A percentile compares a stretch with the other conserved stretches of the same genome.
phyloP scores from a whole-genome alignment of 108 stramenopile species.

The Conticribra guillardii region DNA sequence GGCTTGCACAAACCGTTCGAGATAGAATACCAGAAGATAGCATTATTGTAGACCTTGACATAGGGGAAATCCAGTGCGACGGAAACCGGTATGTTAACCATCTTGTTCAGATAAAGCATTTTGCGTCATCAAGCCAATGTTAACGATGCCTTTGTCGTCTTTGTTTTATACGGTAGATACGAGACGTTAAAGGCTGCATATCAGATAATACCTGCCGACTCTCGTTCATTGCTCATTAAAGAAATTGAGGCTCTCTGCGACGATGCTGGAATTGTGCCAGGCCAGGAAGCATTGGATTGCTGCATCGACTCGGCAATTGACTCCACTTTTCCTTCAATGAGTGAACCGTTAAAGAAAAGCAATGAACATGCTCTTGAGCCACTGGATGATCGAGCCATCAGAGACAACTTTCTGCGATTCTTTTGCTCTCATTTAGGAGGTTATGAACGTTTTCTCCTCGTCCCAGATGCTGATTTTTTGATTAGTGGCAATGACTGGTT shows the following conservation, averaged over 20 bases:
- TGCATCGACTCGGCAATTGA: conserved; percentile 68
- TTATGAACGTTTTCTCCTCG: conserved; percentile 83
- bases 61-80: conserved; percentile 74
- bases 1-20: conserved; percentile 72
- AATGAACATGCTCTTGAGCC: conserved; percentile 47
- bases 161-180: conserved; percentile 34
- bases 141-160: too few relatives aligned
- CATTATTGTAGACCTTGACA: conserved; percentile 82
- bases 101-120: too few relatives aligned
- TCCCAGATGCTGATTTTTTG: conserved; percentile 87
- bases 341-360: conserved; percentile 40
- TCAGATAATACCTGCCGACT: conserved; percentile 72
- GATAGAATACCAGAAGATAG: conserved; percentile 79
- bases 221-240: conserved; percentile 69
- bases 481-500: conserved; percentile 89
- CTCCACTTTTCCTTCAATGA: conserved; percentile 48
- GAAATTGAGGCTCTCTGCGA: conserved; percentile 84
- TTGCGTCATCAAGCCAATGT: too few relatives aligned
- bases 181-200: conserved; percentile 72
- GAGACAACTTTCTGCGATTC: conserved; percentile 85
- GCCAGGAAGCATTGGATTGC: conserved; percentile 81
- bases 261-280: conserved; percentile 80
- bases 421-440: conserved; percentile 38
- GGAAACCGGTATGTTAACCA: conserved; percentile 63
- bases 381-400: conserved; percentile 82